Conservation (phyloP, 2,329 filamentous ascomycete species). For the Colletotrichum incanum region DNA sequence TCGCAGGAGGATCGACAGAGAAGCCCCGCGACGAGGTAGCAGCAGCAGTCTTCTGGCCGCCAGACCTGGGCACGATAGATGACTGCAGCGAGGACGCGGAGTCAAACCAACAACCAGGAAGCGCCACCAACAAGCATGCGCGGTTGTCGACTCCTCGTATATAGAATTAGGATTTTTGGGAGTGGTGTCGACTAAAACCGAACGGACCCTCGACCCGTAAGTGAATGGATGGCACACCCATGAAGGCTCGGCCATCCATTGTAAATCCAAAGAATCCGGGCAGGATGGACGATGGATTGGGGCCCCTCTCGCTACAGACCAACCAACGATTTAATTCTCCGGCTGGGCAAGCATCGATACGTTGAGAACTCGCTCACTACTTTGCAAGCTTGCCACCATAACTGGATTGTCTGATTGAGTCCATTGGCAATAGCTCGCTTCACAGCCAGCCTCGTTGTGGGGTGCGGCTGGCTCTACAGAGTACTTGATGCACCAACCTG, state of each 20-base stretch:
- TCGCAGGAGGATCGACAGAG: conserved; percentile 31
- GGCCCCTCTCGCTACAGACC: conserved; percentile 11
- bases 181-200: neutral
- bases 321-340: conserved; percentile 30
- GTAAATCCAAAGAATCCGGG: conserved; percentile 1
- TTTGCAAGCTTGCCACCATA: conserved; percentile 25
- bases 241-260: conserved; percentile 5
- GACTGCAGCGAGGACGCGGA: conserved; percentile 30
- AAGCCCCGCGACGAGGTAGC: conserved; percentile 16
- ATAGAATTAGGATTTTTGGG: conserved; percentile 14
- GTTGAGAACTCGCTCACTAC: neutral
- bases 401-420: conserved; percentile 6
- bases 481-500: conserved; percentile 1
- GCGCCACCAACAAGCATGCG: conserved; percentile 23
- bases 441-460: neutral
- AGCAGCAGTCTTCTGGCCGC: conserved; percentile 12
- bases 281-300: conserved; percentile 12
- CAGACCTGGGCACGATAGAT: conserved; percentile 8
- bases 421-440: conserved; percentile 12
- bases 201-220: neutral
- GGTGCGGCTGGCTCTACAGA: neutral
- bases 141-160: conserved; percentile 9
- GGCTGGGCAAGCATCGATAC: conserved; percentile 25
- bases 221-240: conserved; percentile 5
- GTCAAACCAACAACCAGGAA: conserved; percentile 26